Base-by-base conservation (phyloP, 805 yeast species). In the Wickerhamiella nectarea region DNA sequence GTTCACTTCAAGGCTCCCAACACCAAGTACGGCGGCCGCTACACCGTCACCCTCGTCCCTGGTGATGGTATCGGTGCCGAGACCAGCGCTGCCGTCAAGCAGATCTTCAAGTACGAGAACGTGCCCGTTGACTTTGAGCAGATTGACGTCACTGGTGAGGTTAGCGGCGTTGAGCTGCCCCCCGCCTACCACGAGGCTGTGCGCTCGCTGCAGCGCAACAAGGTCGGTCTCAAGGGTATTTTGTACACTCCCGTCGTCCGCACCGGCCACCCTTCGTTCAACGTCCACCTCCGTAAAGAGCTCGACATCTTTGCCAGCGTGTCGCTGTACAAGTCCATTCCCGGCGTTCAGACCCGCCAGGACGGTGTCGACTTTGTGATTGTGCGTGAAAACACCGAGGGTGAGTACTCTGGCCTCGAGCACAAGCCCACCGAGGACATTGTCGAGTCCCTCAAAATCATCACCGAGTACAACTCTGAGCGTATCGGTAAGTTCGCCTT, bases 341-440 rank as follows among this genome's bases (percentile, higher is more conserved):
- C 93, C 49, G 97, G 97, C 65, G 94, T 87, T 52, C 74, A 84
- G 65, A 79, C 94, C 48, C 84, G 87, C 66, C 75, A 86, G 61
- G 74, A 80, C 50, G 86, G 82, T 54, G 83, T 89, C 52, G 95
- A 87, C 69, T 75, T 89, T 61, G 95, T 87, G 34, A 73, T 91
- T 53, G 93, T 91, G 62, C 85, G 98, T 76, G 98, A 91, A 72
- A 91, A 91, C 78, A 89, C 98, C 53, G 97, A 91, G 69, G 98
- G 98, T 73, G 98, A 89, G 70, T 89, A 89, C 72, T 89, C 97
- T 42, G 97, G 97, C 59, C 74, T 91, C 59, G 98, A 89, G 74
- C 97, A 91, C 70, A 91, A 81, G 66, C 83, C 95, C 38, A 91
- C 84, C 57, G 94, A 94, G 53, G 97, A 95, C 67, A 95, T 89